Evolutionary conservation across 2,329 filamentous ascomycete genomes (phyloP), one percentile per base, ranked within the genome.

Genomic region (Penicillium sp.): DNA sequence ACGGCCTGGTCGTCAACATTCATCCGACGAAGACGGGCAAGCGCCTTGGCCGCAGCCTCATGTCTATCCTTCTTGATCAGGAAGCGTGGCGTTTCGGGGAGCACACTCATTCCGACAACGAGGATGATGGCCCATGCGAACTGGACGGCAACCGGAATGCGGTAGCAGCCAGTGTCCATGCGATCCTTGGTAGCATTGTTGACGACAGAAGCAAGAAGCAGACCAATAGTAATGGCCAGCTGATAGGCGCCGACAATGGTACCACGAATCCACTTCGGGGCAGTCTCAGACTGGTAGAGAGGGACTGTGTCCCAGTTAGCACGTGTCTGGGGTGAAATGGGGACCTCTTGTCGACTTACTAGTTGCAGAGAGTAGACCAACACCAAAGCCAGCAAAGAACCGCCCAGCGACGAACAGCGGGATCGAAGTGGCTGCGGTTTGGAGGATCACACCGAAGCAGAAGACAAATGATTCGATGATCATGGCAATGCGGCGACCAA

Each of bases 331-430:
- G n/a, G n/a, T n/a, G n/a, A n/a, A n/a, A n/a, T n/a, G n/a, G n/a
- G n/a, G n/a, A n/a, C n/a, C n/a, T n/a, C n/a, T n/a, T 87, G 71
- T 89, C 87, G 42, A 83, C 87, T 83, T 90, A 88, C 78, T 91
- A 88, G 53, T 54, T 59, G 85, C 84, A 13, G 84, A 88, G 58
- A 87, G 82, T 65, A 88, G 85, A 65, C 85, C 85, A 62, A 88
- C 85, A 72, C 85, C 85, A 45, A 69, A 56, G 26, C 68, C 67
- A 22, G 65, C 68, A 33, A 76, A 67, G 28, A 77, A 60, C 43
- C 77, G 74, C 26, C 77, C 77, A 4, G 69, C 75, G 24, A 79
- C 72, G 24, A 69, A 59, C 32, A 63, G 56, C 2, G 63, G 60
- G 15, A 64, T 62, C 1, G 56, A 48, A 13, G 61, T 63, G 9